Base-by-base conservation (phyloP, 345 rosid genomes). In the Rubroshorea leprosula region DNA sequence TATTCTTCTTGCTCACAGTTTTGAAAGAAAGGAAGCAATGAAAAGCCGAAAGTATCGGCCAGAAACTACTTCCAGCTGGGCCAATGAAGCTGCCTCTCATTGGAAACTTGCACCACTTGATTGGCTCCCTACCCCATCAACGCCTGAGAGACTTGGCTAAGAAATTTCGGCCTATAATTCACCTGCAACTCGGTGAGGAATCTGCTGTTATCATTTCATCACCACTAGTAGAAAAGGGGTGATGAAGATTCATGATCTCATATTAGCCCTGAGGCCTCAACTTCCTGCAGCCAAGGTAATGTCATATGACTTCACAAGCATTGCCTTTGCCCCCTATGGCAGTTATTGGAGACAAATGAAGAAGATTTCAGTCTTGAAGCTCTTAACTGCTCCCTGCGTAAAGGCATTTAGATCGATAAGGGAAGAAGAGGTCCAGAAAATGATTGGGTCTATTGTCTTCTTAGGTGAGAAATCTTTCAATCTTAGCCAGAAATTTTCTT, bases 61-160 rank as follows among this genome's bases (percentile, higher is more conserved):
- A 51, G 21, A 51, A 9, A 16, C 55, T 24, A 6, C 64, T 51
- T 23, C n/a, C n/a, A n/a, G 67, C 73, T 11, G 68, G 73, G 23
- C 73, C 65, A 5, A 22, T 35, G 49, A 61, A 27, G 60, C 61
- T 69, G 35, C 73, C 73, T 1, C 8, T 69, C 39, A 58, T 53
- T 12, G 64, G 73, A 0, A 63, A 69, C 60, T 31, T 69, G 73
- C 68, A 63, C 49, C 68, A 69, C 0, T 26, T 63, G 17, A 0
- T 27, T 13, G 46, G 67, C 5, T 56, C 55, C 11, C 49, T 49
- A 18, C 72, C 72, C 6, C 72, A 68, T 17, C 58, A 61, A 12
- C 57, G 35, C 18, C 20, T 61, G 23, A 50, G 54, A 29, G 24
- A 10, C 43, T 41, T 68, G 15, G 43, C 63, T 55, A 55, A 39